Evolutionary conservation across 306 rosid species (phyloP).

Genomic region (Fagus crenata): DNA sequence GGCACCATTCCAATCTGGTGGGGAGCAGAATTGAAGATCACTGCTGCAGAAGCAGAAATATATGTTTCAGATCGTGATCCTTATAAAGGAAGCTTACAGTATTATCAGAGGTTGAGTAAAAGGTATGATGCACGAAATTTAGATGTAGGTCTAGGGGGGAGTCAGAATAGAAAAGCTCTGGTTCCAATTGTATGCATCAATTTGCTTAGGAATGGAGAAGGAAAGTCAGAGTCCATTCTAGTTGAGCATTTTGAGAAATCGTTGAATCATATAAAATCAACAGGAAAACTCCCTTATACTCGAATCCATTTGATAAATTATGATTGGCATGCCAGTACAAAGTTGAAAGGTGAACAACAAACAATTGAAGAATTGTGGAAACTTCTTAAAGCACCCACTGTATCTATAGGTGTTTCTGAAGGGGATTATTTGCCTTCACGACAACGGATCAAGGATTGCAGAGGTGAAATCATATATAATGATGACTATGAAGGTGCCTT

Average conservation of each 20-base stretch:
- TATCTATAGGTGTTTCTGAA: conserved; percentile 75
- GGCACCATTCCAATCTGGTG: conserved; percentile 99
- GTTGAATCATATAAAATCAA: conserved; percentile 66
- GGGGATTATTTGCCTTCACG: conserved; percentile 95
- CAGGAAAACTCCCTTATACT: conserved; percentile 70
- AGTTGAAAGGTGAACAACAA: conserved; percentile 82
- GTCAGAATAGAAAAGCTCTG: conserved; percentile 58
- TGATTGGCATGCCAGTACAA: conserved; percentile 93
- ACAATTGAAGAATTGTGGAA: conserved; percentile 97
- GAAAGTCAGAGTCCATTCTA: conserved; percentile 84
- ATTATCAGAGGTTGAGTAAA: conserved; percentile 80
- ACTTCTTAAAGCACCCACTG: conserved; percentile 76
- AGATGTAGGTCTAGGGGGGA: conserved; percentile 48
- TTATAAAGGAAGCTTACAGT: conserved; percentile 79
- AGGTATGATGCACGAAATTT: conserved; percentile 79
- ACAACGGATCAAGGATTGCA: conserved; percentile 72
- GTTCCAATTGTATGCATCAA: conserved; percentile 91
- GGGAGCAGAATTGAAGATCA: conserved; percentile 98
- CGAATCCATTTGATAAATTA: conserved; percentile 78
- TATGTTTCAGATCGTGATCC: conserved; percentile 88
- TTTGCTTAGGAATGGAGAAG: conserved; percentile 92
- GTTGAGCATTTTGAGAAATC: conserved; percentile 95
- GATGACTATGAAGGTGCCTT: conserved; percentile 80
- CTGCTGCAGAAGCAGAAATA: conserved; percentile 98
- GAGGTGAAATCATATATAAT: conserved; percentile 75